Conservation (phyloP, 176 grass and related monocot genomes). For the bread wheat (Triticum aestivum) region IWGSC_CS_RefSeq_v2.1 NC_057814.1:195085585-195086084, state of each 20-base stretch:
- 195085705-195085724: background rate
- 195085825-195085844: background rate
- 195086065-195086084: background rate
- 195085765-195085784: conserved; percentile 59
- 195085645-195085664: background rate
- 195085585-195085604: conserved; percentile 72
- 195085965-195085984: conserved; percentile 93
- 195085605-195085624: conserved; percentile 68
- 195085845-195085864: background rate
- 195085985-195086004: background rate
- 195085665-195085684: background rate
- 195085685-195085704: background rate
- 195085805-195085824: conserved; percentile 72
- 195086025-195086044: background rate
- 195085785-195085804: conserved; percentile 75
- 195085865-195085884: background rate
- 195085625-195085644: conserved; percentile 79
- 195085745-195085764: conserved; percentile 68
- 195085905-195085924: conserved; percentile 28
- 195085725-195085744: conserved; percentile 18
- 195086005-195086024: background rate
- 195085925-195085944: conserved; percentile 72
- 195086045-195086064: background rate
- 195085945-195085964: conserved; percentile 97
- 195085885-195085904: background rate